A percentile compares a stretch with the other conserved stretches of the same genome.
Conservation (phyloP, 306 rosid genomes). For the Inga laurina region DNA sequence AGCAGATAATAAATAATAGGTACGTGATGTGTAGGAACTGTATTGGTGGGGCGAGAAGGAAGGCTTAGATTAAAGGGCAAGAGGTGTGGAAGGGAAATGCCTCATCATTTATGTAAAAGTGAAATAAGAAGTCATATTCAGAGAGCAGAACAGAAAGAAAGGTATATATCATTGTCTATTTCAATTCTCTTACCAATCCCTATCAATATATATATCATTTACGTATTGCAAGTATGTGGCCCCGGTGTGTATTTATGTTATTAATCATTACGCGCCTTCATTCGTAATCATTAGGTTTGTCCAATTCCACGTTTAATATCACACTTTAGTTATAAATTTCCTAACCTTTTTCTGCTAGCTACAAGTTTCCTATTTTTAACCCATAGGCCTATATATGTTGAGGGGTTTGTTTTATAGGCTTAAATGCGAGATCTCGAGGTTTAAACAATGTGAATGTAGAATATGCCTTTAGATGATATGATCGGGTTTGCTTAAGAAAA, state of each 20-base stretch:
- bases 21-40: too few species aligned
- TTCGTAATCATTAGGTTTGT: not conserved
- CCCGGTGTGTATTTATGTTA: not conserved
- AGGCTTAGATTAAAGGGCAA: not conserved
- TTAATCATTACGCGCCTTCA: conserved; percentile 22
- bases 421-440: too few species aligned
- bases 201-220: not conserved
- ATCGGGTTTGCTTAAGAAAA: too few species aligned
- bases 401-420: too few species aligned
- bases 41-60: not conserved
- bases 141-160: not conserved
- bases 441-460: too few species aligned
- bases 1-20: too few species aligned
- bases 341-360: too few species aligned
- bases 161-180: not conserved
- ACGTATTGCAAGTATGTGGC: not conserved
- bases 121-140: not conserved
- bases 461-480: too few species aligned
- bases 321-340: too few species aligned
- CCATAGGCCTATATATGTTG: too few species aligned
- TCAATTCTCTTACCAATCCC: not conserved
- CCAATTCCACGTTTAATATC: not conserved
- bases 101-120: not conserved
- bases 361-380: too few species aligned
- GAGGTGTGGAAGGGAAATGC: not conserved